Percentiles rank a stretch among this genome's conserved stretches.
Conservation (phyloP, 495 filamentous ascomycete genomes). For the Xylona heveae region DNA sequence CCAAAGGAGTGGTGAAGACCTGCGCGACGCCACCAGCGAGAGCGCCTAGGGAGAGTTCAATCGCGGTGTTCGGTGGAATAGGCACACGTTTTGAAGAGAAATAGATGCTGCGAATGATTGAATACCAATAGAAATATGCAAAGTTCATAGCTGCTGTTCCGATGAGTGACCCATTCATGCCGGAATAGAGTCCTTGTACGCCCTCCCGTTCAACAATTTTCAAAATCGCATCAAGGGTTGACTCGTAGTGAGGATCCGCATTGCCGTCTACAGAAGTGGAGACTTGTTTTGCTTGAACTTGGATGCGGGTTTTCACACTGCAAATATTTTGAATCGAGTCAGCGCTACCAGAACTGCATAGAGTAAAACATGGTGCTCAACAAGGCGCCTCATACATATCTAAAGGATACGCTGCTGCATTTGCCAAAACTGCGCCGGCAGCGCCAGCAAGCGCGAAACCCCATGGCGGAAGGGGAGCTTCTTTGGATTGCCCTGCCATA, state of each 20-base stretch:
- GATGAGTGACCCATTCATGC: conserved; percentile 65
- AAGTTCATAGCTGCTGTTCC: conserved; percentile 97
- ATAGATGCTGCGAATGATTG: conserved; percentile 65
- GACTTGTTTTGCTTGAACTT: conserved; percentile 70
- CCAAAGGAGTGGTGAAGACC: conserved; percentile 87
- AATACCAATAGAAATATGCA: conserved; percentile 99
- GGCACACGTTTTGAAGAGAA: conserved; percentile 30
- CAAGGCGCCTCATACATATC: conserved; percentile 52
- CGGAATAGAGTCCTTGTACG: conserved; percentile 63
- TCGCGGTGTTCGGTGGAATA: conserved; percentile 53
- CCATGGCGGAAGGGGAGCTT: conserved; percentile 67
- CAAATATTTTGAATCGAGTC: neutral
- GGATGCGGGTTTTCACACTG: conserved; percentile 90
- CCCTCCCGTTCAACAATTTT: conserved; percentile 78
- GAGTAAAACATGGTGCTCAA: conserved; percentile 2
- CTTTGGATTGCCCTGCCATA: conserved; percentile 73
- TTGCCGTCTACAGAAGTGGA: conserved; percentile 13
- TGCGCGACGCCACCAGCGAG: conserved; percentile 81
- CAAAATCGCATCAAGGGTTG: conserved; percentile 66
- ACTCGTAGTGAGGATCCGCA: conserved; percentile 47
- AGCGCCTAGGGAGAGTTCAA: conserved; percentile 75
- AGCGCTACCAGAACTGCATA: neutral
- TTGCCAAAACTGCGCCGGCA: conserved; percentile 82
- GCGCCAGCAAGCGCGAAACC: conserved; percentile 81
- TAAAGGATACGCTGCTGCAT: conserved; percentile 87